Base-by-base conservation (phyloP, 148 eudicot genomes). In the Nepenthes mirabilis region DNA sequence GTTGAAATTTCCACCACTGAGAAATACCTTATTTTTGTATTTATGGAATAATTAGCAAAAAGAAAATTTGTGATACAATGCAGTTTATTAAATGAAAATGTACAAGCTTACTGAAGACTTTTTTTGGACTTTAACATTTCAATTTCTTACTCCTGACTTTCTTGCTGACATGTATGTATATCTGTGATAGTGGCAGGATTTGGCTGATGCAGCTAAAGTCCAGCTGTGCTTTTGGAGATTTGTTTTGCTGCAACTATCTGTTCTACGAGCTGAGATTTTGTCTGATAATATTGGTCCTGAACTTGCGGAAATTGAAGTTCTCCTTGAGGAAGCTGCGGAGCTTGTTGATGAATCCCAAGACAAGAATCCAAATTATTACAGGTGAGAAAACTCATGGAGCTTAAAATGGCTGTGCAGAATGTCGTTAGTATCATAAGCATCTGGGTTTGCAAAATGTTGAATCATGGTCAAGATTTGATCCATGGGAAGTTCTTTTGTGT, bases 301-400 rank as follows among this genome's bases (percentile, higher is more conserved):
- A 58, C 77, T 75, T 65, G 99, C 96, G 37, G 89, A 88, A 72
- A 77, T 93, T 67, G 96, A 88, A 59, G 87, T 82, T 56, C 74
- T 83, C 47, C 58, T 93, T 64, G 95, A 93, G 77, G 99, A 93
- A 73, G 99, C 99, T 64, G 99, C 99, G 63, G 99, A 93, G 76
- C 91, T 93, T 55, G 96, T 93, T 57, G 95, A 80, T 68, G 91
- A 77, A 58, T 77, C 87, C 73, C 83, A 75, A 74, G 81, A 60
- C 61, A 88, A 88, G 73, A 86, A 93, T 65, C 95, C 99, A 37
- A 88, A 83, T 71, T 93, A 93, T 71, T 86, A 86, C 82, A 88
- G 99, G 99, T 91, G 61, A 61, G 59, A 11, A 47, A 47, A 32
- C 11, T 58, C 4, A 51, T 40, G 9, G 6, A 14, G 35, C 53